Base-by-base conservation (phyloP, 805 yeast genomes). In the Candida vaughaniae region DNA sequence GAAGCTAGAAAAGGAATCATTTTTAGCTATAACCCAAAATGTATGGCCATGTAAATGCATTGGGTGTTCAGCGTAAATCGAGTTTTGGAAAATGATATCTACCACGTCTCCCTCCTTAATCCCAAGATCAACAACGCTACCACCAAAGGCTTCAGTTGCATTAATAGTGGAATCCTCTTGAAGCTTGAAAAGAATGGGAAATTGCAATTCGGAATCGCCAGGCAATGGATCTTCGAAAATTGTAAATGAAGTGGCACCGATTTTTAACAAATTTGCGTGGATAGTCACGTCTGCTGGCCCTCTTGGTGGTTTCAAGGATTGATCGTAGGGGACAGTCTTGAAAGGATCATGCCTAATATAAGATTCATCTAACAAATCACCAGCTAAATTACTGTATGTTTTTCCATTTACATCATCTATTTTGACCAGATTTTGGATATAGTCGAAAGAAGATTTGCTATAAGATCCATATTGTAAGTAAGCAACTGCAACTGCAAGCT, bases 21-120 rank as follows among this genome's bases (percentile, higher is more conserved):
- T 53, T 34, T 37, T 52, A 31, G 60, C 55, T 18, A 62, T 46
- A 2, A 54, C 42, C 38, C 58, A 58, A 41, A 61, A 56, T 16
- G 49, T 45, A 35, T 62, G 68, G 3, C 66, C 68, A 36, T 62
- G 68, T 10, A 62, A 39, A 35, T 62, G 68, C 22, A 60, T 48
- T 6, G 68, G 68, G 41, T 62, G 68, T 35, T 54, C 56, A 35
- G 57, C 55, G 16, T 42, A 39, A 16, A 51, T 43, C 38, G 43
- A 46, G 38, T 60, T 61, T 42, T 61, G 51, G 37, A 62, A 38
- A 16, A 61, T 50, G 27, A 62, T 43, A 35, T 62, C 68, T 18
- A 60, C 58, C 2, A 51, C 46, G 29, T 63, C 62, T 5, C 67
- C 66, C 14, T 31, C 34, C 18, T 47, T 44, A 12, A 59, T 39